Conservation (phyloP, 108 stramenopile species). For the Parmales sp. region DNA sequence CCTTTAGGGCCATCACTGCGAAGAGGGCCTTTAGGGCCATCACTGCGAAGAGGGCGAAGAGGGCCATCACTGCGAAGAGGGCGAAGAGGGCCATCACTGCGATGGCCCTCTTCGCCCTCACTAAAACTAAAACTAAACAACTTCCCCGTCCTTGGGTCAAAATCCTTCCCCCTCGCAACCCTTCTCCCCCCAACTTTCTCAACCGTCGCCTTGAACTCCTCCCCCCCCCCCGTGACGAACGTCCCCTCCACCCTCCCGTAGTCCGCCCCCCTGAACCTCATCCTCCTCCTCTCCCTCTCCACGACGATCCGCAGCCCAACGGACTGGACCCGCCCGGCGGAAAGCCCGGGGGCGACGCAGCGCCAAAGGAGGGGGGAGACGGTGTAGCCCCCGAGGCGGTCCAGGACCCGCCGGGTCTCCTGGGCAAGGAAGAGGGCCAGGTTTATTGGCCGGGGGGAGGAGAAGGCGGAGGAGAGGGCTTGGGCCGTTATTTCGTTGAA, state of each 20-base stretch:
- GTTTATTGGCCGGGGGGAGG: conserved; percentile 23
- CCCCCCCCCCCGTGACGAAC: conserved; percentile 18
- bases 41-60: no score
- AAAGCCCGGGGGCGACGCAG: conserved; percentile 64
- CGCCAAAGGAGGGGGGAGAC: conserved; percentile 62
- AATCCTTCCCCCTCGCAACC: conserved; percentile 45
- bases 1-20: no score
- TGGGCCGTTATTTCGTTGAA: conserved; percentile 67
- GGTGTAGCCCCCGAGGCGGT: conserved; percentile 59
- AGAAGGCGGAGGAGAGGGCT: conserved; percentile 35
- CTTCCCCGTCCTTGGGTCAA: conserved; percentile 31
- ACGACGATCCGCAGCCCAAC: conserved; percentile 55
- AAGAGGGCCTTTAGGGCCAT: no score
- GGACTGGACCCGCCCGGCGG: conserved; percentile 65
- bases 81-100: no score
- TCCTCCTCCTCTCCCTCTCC: conserved; percentile 54
- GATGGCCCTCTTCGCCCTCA: no score
- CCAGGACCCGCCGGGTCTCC: conserved; percentile 60
- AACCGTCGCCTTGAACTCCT: conserved; percentile 32
- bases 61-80: no score
- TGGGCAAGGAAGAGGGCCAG: conserved; percentile 53
- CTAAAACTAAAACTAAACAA: no score
- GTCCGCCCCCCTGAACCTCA: conserved; percentile 42
- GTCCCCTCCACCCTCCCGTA: conserved; percentile 44
- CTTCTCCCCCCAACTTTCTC: conserved; percentile 33